phyloP scores from a whole-genome alignment of 1,284 basidiomycete genomes.

The Sanghuangporus baumii region DNA sequence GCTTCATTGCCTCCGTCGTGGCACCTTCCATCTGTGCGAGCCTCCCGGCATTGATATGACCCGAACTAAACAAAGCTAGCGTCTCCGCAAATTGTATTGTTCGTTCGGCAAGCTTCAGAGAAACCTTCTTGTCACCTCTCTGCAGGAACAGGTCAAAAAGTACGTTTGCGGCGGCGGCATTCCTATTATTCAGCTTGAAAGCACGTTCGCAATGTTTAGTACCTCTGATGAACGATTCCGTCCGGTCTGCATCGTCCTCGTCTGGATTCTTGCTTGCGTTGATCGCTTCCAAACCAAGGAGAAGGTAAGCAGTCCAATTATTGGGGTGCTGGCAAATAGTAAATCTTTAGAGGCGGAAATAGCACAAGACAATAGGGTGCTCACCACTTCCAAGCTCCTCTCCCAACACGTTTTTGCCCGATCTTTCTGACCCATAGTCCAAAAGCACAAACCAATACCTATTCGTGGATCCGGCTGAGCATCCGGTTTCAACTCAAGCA shows the following conservation, averaged over 20 bases:
- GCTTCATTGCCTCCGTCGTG: slow-evolving; percentile 57
- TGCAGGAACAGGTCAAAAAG: slow-evolving; percentile 70
- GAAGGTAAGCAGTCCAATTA: slow-evolving; percentile 69
- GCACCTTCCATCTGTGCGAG: slow-evolving; percentile 67
- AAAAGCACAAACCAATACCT: slow-evolving; percentile 89
- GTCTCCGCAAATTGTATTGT: slow-evolving; percentile 91
- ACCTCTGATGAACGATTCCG: slow-evolving; percentile 41
- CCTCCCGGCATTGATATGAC: slow-evolving; percentile 72
- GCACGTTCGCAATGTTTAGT: slow-evolving; percentile 67
- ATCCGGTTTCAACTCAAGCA: slow-evolving; percentile 69
- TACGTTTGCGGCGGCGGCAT: slow-evolving; percentile 72
- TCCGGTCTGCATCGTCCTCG: slow-evolving; percentile 54
- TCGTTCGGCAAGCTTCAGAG: slow-evolving; percentile 78
- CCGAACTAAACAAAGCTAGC: slow-evolving; percentile 71
- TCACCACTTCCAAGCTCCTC: slow-evolving; percentile 73
- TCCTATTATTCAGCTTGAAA: slow-evolving; percentile 73
- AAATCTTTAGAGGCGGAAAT: slow-evolving; percentile 1
- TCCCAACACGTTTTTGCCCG: slow-evolving; percentile 86
- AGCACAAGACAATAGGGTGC: slow-evolving; percentile 27
- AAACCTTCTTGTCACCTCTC: slow-evolving; percentile 55
- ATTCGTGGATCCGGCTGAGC: slow-evolving; percentile 88
- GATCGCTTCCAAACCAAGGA: slow-evolving; percentile 80
- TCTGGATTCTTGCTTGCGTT: slow-evolving; percentile 72
- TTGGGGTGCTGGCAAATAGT: slow-evolving; percentile 54
- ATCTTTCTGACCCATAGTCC: slow-evolving; percentile 75